A percentile compares a stretch with the other conserved stretches of the same genome.
Conservation (phyloP, 2,329 filamentous ascomycete species). For the Hymenotorrendiella dingleyae region DNA sequence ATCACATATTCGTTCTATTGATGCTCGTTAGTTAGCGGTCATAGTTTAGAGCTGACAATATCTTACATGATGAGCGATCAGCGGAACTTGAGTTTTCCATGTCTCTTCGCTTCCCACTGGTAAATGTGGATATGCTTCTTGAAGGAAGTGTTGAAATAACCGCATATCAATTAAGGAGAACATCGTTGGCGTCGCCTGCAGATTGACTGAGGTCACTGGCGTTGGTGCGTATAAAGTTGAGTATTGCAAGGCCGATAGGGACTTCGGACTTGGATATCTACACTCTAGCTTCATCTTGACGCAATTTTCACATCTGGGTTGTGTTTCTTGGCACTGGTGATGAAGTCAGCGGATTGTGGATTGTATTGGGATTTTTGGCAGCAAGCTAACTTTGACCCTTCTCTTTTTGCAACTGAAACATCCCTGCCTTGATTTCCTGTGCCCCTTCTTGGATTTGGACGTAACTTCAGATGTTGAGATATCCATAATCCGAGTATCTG, state of each 20-base stretch:
- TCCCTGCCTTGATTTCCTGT: conserved; percentile 59
- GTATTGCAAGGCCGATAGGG: conserved; percentile 40
- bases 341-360: neutral
- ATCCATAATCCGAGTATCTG: too few relatives aligned
- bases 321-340: conserved; percentile 57
- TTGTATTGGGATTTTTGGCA: too few relatives aligned
- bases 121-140: conserved; percentile 56
- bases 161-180: conserved; percentile 61
- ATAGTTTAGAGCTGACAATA: neutral
- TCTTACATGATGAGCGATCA: conserved; percentile 58
- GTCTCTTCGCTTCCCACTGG: conserved; percentile 59
- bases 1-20: conserved; percentile 58
- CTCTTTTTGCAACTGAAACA: conserved; percentile 64
- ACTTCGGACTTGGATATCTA: conserved; percentile 54
- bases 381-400: conserved; percentile 51
- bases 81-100: conserved; percentile 63
- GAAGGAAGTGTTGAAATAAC: conserved; percentile 62
- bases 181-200: conserved; percentile 44
- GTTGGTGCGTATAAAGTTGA: conserved; percentile 8
- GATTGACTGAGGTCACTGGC: conserved; percentile 7
- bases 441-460: conserved; percentile 42
- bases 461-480: too few relatives aligned
- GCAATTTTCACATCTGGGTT: conserved; percentile 58
- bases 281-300: conserved; percentile 56
- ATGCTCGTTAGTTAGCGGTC: conserved; percentile 1